These are phyloP conservation scores for Hevea brasiliensis DNA, from an alignment of 345 rosid genomes.

Conservation along the genomic window DNA sequence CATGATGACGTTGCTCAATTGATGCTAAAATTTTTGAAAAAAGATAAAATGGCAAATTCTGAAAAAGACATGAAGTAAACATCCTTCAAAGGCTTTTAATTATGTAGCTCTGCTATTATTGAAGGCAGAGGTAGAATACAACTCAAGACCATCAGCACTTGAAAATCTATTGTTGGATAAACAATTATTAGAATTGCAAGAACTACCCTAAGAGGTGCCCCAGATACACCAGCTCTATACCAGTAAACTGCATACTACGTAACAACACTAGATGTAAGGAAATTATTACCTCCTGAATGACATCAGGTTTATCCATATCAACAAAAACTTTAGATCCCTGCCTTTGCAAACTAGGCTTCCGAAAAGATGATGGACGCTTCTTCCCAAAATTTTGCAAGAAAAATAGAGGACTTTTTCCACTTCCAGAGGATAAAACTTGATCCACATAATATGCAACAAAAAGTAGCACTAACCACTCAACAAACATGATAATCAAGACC, in stretches of 20 bases:
- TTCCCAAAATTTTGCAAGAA: slow-evolving; percentile 45
- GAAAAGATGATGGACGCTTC: slow-evolving; percentile 35
- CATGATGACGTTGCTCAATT: not conserved
- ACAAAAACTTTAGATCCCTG: slow-evolving; percentile 62
- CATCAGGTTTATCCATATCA: slow-evolving; percentile 79
- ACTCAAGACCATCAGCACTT: not conserved
- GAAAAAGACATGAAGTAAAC: not conserved
- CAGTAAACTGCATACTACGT: not conserved
- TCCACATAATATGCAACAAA: slow-evolving; percentile 70
- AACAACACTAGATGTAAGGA: slow-evolving; percentile 7
- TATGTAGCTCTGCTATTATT: not conserved
- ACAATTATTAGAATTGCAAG: not conserved
- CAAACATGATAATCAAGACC: slow-evolving; percentile 53
- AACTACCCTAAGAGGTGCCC: not conserved
- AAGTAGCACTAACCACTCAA: slow-evolving; percentile 74
- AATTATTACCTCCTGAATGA: slow-evolving; percentile 69
- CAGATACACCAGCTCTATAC: not conserved
- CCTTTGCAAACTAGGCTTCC: slow-evolving; percentile 55
- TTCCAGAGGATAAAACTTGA: slow-evolving; percentile 50
- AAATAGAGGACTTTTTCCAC: slow-evolving; percentile 50
- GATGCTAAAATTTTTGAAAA: not conserved
- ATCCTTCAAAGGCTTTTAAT: not conserved
- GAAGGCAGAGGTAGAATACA: not conserved
- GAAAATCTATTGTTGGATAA: not conserved
- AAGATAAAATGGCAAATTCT: not conserved